Percentiles rank a stretch among this genome's conserved stretches.
Conservation (phyloP, 768 basidiomycete genomes). For the Tulasnella sp. region DNA sequence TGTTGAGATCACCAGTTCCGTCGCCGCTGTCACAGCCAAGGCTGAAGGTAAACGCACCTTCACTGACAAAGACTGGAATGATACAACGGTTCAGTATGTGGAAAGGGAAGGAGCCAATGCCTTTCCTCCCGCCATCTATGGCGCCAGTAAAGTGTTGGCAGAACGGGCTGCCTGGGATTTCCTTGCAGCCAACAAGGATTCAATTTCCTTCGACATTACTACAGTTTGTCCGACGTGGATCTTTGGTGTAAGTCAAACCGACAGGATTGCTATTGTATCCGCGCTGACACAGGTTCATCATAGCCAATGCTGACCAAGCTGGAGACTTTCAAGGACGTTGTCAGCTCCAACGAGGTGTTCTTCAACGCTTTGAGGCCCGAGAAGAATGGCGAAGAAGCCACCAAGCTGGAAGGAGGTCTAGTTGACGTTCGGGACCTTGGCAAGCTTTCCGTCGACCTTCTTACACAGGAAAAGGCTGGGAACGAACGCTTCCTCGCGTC, state of each 20-base stretch:
- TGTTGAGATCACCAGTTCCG: slow-evolving; percentile 29
- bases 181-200: slow-evolving; percentile 13
- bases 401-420: too few species aligned
- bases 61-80: slow-evolving; percentile 23
- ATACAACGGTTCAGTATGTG: slow-evolving; percentile 17
- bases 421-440: too few species aligned
- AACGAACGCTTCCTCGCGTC: too few species aligned
- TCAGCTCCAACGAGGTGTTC: neutral
- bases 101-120: slow-evolving; percentile 20
- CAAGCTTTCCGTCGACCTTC: too few species aligned
- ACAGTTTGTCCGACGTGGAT: slow-evolving; percentile 21
- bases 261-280: too few species aligned
- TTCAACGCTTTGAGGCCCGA: neutral
- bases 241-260: too few species aligned
- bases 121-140: slow-evolving; percentile 18
- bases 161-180: slow-evolving; percentile 15
- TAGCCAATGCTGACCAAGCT: neutral
- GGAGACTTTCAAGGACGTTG: neutral
- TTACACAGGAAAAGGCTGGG: too few species aligned
- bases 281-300: too few species aligned
- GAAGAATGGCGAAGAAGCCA: neutral
- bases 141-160: slow-evolving; percentile 18
- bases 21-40: too few species aligned
- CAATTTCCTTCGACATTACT: slow-evolving; percentile 18
- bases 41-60: slow-evolving; percentile 23